Base-by-base conservation (phyloP, 2,329 filamentous ascomycete species). In the Trichophyton simii region DNA sequence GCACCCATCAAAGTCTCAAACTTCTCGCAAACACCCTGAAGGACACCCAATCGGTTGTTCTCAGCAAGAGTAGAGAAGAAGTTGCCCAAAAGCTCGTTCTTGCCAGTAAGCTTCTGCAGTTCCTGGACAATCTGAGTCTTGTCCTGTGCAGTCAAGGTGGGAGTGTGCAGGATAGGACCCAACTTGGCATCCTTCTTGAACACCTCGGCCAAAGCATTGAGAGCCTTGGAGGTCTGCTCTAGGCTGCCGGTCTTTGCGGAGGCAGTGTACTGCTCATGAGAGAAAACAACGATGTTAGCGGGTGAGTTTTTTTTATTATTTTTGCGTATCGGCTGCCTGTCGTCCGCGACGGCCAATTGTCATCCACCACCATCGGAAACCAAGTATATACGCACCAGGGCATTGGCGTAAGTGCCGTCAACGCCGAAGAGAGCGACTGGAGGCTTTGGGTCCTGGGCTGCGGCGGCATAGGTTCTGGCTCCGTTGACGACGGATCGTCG, bases 381-480 rank as follows among this genome's bases (percentile, higher is more conserved):
- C 55, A 58, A 44, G 20, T 44, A 28, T 55, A 57, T 57, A 76
- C 89, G 77, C 92, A 99, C 94, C 86, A 99, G 83, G 81, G 94
- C 94, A 80, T 87, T 91, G 76, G 94, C 94, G 81, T 99, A 99
- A 75, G 92, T 97, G 78, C 94, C 94, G 79, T 97, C 94, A 74
- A 99, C 81, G 71, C 94, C 94, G 79, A 90, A 99, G 73, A 99
- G 84, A 71, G 91, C 84, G 74, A 96, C 82, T 69, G 94, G 94
- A 71, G 92, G 86, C 82, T 89, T 91, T 76, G 85, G 78, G 64
- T 86, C 84, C 75, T 84, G 79, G 72, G 81, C 76, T 69, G 84
- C 75, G 72, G 83, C 80, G 71, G 90, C 90, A 78, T 90, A 96
- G 76, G 83, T 84, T 77, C 91, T 87, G 77, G 84, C 78, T 65